A percentile compares a stretch with the other conserved stretches of the same genome.
These are phyloP conservation scores for Immersiporthe knoxdaviesiana DNA, from an alignment of 2,329 filamentous ascomycete species.

Conservation along the genomic window DNA sequence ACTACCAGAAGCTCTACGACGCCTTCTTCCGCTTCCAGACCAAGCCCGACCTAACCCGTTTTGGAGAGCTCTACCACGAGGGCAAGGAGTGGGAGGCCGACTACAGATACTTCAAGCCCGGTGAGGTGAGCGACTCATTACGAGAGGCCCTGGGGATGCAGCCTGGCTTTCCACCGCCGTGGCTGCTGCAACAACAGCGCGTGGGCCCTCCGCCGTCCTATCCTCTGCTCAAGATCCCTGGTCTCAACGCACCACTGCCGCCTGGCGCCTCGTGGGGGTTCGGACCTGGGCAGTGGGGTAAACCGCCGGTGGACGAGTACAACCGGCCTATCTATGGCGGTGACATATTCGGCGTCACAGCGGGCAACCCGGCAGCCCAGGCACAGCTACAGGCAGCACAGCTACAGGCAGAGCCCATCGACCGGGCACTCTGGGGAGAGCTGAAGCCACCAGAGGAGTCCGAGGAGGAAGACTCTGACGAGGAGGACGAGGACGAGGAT, in stretches of 20 bases:
- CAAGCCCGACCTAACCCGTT: slow-evolving; percentile 90
- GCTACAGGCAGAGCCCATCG: slow-evolving; percentile 73
- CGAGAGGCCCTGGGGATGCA: slow-evolving; percentile 94
- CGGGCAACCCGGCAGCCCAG: slow-evolving; percentile 39
- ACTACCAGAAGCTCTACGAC: slow-evolving; percentile 97
- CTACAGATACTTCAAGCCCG: slow-evolving; percentile 84
- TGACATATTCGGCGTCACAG: slow-evolving; percentile 84
- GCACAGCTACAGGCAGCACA: slow-evolving; percentile 43
- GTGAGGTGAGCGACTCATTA: slow-evolving; percentile 85
- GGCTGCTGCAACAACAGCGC: slow-evolving; percentile 96
- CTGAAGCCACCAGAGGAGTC: slow-evolving; percentile 79
- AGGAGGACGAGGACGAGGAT: slow-evolving; percentile 72
- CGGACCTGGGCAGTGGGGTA: slow-evolving; percentile 92
- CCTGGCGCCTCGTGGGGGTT: slow-evolving; percentile 92
- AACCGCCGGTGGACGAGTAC: slow-evolving; percentile 91
- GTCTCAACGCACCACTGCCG: slow-evolving; percentile 90
- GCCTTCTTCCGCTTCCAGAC: slow-evolving; percentile 98
- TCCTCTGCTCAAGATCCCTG: slow-evolving; percentile 91
- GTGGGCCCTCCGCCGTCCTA: slow-evolving; percentile 94
- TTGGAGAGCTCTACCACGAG: slow-evolving; percentile 99
- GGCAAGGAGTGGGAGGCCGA: slow-evolving; percentile 98
- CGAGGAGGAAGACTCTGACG: slow-evolving; percentile 65
- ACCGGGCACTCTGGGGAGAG: slow-evolving; percentile 90
- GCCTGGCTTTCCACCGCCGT: slow-evolving; percentile 88
- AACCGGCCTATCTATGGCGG: slow-evolving; percentile 91